Percentiles rank a stretch among this genome's conserved stretches.
These are phyloP conservation scores for Leccinum ochraceum DNA, from an alignment of 768 basidiomycete species.

Conservation along the genomic window DNA sequence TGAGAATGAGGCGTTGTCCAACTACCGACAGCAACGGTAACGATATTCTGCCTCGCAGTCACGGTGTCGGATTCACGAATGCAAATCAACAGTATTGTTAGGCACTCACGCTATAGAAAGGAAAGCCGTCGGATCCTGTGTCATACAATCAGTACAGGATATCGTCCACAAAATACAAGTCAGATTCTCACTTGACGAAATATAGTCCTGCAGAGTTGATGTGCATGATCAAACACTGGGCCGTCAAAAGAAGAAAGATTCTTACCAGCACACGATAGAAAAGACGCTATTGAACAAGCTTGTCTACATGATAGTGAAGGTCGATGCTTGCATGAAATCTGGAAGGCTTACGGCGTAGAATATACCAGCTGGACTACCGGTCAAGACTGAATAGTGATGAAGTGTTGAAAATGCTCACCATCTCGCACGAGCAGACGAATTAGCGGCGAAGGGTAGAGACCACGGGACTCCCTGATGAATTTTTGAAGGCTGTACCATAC, in stretches of 20 bases:
- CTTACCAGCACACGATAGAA: not conserved
- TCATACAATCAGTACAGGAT: not conserved
- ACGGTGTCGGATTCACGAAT: not conserved
- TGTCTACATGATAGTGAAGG: not conserved
- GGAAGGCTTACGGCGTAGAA: not conserved
- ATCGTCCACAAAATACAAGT: not conserved
- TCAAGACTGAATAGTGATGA: not conserved
- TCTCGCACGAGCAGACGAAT: not conserved
- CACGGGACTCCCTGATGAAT: not conserved
- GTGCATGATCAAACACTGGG: not conserved
- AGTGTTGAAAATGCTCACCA: not conserved
- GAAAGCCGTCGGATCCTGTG: not conserved
- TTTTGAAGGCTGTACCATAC: constrained; percentile 8
- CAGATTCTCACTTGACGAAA: not conserved
- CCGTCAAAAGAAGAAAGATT: not conserved
- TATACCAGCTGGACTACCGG: not conserved
- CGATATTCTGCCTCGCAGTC: constrained; percentile 8
- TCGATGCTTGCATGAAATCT: not conserved
- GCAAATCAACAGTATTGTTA: not conserved
- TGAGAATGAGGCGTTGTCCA: constrained; percentile 22
- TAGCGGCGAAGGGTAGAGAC: not conserved
- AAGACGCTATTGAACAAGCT: not conserved
- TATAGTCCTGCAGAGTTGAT: not conserved
- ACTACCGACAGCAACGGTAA: constrained; percentile 13
- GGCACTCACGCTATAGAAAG: not conserved